Percentiles rank a stretch among this genome's conserved stretches.
Conservation (phyloP, 2,329 filamentous ascomycete species). For the Talaromyces sp. region DNA sequence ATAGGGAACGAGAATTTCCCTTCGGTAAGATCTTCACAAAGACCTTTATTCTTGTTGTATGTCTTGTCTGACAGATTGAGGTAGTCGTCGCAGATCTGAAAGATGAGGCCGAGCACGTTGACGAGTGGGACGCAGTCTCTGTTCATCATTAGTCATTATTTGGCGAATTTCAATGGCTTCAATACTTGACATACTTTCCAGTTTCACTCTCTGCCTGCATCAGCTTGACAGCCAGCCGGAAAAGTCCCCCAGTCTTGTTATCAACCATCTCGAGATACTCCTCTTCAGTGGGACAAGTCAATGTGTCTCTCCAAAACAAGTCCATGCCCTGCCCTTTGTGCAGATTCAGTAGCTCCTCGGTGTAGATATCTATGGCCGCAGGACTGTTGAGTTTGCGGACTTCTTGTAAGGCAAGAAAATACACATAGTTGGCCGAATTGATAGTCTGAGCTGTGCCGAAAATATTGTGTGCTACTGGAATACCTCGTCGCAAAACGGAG, state of each 20-base stretch:
- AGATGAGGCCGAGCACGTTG: slow-evolving; percentile 52
- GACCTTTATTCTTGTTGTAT: slow-evolving; percentile 85
- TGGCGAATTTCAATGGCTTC: neutral
- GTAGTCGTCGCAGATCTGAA: slow-evolving; percentile 68
- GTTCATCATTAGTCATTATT: neutral
- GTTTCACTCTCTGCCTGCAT: slow-evolving; percentile 46
- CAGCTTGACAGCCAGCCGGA: slow-evolving; percentile 46
- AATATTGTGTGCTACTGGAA: slow-evolving; percentile 51
- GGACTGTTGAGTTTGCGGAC: slow-evolving; percentile 42
- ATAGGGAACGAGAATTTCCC: slow-evolving; percentile 96
- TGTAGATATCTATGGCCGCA: slow-evolving; percentile 45
- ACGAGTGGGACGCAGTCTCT: slow-evolving; percentile 62
- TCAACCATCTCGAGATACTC: slow-evolving; percentile 52
- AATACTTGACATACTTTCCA: slow-evolving; percentile 25
- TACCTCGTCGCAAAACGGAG: slow-evolving; percentile 49
- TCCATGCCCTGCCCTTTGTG: slow-evolving; percentile 51
- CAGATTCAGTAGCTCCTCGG: slow-evolving; percentile 48
- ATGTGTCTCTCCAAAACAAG: slow-evolving; percentile 49
- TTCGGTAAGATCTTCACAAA: slow-evolving; percentile 93
- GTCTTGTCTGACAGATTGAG: slow-evolving; percentile 72
- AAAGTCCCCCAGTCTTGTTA: slow-evolving; percentile 51
- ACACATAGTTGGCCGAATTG: slow-evolving; percentile 53
- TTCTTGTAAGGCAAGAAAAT: slow-evolving; percentile 47
- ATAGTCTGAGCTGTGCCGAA: slow-evolving; percentile 54
- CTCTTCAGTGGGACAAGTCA: slow-evolving; percentile 47